Conservation (phyloP, 306 rosid species). For the Astragalus membranaceus region DNA sequence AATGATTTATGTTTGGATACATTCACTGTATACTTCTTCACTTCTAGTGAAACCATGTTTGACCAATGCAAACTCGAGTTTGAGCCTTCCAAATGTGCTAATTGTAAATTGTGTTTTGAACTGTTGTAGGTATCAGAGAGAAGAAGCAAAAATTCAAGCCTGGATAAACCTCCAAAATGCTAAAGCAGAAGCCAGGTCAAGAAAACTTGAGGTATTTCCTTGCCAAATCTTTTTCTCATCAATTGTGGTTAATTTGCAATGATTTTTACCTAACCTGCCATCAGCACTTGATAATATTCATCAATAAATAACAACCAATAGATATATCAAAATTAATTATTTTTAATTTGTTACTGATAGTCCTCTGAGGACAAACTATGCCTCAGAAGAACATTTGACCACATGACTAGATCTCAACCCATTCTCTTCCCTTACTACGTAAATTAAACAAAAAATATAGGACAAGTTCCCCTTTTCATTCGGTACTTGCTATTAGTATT, state of each 20-base stretch:
- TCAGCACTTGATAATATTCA: not conserved
- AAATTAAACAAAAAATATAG: too few species aligned
- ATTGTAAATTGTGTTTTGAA: constrained; percentile 8
- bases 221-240: not conserved
- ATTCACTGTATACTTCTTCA: too few species aligned
- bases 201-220: constrained; percentile 81
- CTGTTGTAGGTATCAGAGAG: constrained; percentile 76
- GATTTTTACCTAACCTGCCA: not conserved
- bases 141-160: constrained; percentile 95
- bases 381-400: too few species aligned
- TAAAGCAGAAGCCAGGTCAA: too few species aligned
- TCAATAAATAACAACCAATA: not conserved
- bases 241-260: constrained; percentile 14
- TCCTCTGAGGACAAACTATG: too few species aligned
- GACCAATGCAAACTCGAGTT: not conserved
- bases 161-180: too few species aligned
- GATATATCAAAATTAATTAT: not conserved
- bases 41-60: not conserved
- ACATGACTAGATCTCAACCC: too few species aligned
- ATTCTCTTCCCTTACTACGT: too few species aligned
- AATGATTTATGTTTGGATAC: too few species aligned
- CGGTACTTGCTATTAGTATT: not conserved
- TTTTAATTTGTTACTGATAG: too few species aligned
- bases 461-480: not conserved
- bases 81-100: not conserved